Evolutionary conservation across 129 eudicot genomes (phyloP), one percentile per base, ranked within the genome.

Genomic region (Centaurea solstitialis): DNA sequence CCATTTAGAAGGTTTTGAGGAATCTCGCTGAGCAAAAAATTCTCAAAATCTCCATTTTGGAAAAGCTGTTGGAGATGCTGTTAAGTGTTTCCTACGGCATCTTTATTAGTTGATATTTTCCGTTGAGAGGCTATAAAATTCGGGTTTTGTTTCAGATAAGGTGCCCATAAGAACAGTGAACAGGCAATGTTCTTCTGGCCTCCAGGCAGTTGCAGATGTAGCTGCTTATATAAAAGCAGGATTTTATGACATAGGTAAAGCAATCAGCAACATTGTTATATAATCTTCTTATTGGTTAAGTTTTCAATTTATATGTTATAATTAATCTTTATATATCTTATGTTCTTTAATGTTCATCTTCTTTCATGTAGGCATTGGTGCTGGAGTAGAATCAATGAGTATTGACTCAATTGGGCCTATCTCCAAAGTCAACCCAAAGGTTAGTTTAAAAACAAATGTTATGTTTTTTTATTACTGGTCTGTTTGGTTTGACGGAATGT

Each of bases 161-260:
- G 98, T 93, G 68, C 96, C 98, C 11, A 68, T 93, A 9, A 86
- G 98, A 89, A 93, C 98, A 12, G 98, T 93, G 53, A 93, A 93
- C 82, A 91, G 98, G 81, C 98, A 93, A 85, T 93, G 98, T 79
- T 93, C 98, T 68, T 93, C 98, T 78, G 98, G 98, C 24, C 94
- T 93, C 11, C 98, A 93, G 30, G 98, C 98, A 72, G 98, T 91
- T 78, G 94, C 94, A 79, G 98, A 93, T 83, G 96, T 93, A 26
- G 98, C 96, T 73, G 94, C 98, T 68, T 86, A 69, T 76, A 93
- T 93, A 74, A 89, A 93, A 87, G 92, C 98, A 65, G 96, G 98
- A 85, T 93, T 81, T 81, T 93, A 93, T 76, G 96, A 93, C 61
- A 93, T 93, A 38, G 97, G 97, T 87, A 79, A 87, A 75, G 77